Base-by-base conservation (phyloP, 2,329 filamentous ascomycete species). In the Aspergillus sp. region DNA sequence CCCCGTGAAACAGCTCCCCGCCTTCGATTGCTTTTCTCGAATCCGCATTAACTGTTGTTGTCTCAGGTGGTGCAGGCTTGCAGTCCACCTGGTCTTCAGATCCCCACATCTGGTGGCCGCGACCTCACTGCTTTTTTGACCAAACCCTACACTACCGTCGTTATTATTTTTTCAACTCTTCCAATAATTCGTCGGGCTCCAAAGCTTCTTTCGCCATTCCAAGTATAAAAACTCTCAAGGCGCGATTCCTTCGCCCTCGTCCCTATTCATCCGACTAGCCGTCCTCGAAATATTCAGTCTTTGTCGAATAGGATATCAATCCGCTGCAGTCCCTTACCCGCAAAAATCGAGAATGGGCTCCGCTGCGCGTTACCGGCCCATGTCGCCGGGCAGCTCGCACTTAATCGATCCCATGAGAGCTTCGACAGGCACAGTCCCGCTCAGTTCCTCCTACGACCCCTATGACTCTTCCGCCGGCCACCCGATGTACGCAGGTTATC, bases 371-470 rank as follows among this genome's bases (percentile, higher is more conserved):
- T 68, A 72, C 57, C 74, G 74, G 24, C 67, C 67, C 57, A 60
- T 69, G 23, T 77, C 75, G 33, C 73, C 75, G 14, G 66, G 65
- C 3, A 63, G 66, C 52, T 67, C 67, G 24, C 69, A 70, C 57
- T 59, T 72, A 60, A 63, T 68, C 49, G 74, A 77, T 48, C 73
- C 74, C 27, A 68, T 73, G 67, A 72, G 75, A 41, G 70, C 74
- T 31, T 78, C 76, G 17, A 77, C 75, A 6, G 75, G 75, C 39
- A 76, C 70, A 46, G 69, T 78, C 43, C 65, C 71, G 48, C 64
- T 71, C 40, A 67, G 62, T 48, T 69, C 74, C 11, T 68, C 71
- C 44, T 66, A 69, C 55, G 73, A 77, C 50, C 64, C 68, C 5
- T 73, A 75, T 53, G 66, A 71, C 31, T 62, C 65, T 6, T 63